A percentile compares a stretch with the other conserved stretches of the same genome.
phyloP scores from a whole-genome alignment of 805 yeast species.

The Torulaspora delbrueckii region DNA sequence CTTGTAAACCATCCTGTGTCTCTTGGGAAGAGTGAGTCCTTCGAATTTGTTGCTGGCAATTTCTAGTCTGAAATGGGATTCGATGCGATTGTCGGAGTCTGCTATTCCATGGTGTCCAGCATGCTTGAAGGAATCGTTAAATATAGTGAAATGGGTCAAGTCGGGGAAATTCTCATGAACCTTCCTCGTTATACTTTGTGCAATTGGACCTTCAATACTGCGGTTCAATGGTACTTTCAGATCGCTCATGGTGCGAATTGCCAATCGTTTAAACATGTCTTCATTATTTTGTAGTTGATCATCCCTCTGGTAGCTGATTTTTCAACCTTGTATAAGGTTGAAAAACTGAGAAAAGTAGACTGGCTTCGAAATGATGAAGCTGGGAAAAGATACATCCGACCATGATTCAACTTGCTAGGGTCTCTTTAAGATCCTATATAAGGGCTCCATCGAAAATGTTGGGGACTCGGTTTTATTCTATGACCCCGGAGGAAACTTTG shows the following conservation, averaged over 20 bases:
- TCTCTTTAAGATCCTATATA: background rate
- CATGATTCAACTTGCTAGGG: background rate
- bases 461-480: conserved; percentile 15
- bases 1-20: conserved; percentile 73
- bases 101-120: conserved; percentile 80
- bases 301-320: background rate
- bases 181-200: conserved; percentile 43
- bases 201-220: conserved; percentile 41
- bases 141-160: conserved; percentile 48
- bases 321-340: background rate
- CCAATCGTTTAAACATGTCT: conserved; percentile 8
- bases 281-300: background rate
- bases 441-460: background rate
- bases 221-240: conserved; percentile 15
- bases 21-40: conserved; percentile 59
- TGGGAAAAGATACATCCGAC: background rate
- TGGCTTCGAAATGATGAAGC: background rate
- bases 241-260: conserved; percentile 14
- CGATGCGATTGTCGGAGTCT: conserved; percentile 64
- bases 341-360: background rate
- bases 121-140: conserved; percentile 84
- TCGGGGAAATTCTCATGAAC: conserved; percentile 33
- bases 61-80: conserved; percentile 77
- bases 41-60: conserved; percentile 65
- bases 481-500: conserved; percentile 48